These are phyloP conservation scores for Macrotyloma uniflorum DNA, from an alignment of 306 rosid genomes.

Conservation along the genomic window DNA sequence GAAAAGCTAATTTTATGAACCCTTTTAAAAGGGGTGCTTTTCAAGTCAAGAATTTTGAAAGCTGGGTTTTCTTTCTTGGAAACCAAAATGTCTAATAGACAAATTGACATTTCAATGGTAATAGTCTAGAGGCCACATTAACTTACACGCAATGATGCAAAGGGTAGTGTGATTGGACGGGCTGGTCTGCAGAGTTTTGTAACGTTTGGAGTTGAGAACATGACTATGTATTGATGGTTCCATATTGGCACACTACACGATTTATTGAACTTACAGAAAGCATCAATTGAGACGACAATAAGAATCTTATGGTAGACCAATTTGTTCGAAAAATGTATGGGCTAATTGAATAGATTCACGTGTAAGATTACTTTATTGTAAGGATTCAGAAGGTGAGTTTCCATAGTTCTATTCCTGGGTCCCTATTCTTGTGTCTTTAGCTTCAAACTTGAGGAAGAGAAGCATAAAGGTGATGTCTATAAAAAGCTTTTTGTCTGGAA, in stretches of 20 bases:
- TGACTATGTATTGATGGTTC: neutral
- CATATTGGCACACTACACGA: neutral
- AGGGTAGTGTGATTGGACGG: neutral
- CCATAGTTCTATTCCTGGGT: constrained; percentile 19
- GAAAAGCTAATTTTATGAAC: constrained; percentile 27
- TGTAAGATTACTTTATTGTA: constrained; percentile 47
- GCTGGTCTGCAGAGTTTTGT: neutral
- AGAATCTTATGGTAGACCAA: neutral
- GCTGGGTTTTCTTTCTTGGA: constrained; percentile 10
- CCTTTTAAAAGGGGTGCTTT: constrained; percentile 26
- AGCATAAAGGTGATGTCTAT: constrained; percentile 16
- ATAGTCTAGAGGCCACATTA: constrained; percentile 25
- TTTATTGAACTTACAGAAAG: neutral
- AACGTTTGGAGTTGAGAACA: neutral
- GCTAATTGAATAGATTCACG: constrained; percentile 32
- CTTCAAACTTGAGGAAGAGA: constrained; percentile 28
- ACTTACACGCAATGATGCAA: constrained; percentile 18
- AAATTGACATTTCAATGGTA: constrained; percentile 21
- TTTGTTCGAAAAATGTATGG: constrained; percentile 30
- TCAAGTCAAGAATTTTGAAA: constrained; percentile 22
- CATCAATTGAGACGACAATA: constrained; percentile 24
- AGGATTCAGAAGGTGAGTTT: constrained; percentile 26
- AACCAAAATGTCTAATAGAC: constrained; percentile 20
- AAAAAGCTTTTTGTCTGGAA: constrained; percentile 41
- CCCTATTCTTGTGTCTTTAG: constrained; percentile 27